Evolutionary conservation across 176 grass and related monocot species (phyloP).

Genomic region (Panicum miliaceum): DNA sequence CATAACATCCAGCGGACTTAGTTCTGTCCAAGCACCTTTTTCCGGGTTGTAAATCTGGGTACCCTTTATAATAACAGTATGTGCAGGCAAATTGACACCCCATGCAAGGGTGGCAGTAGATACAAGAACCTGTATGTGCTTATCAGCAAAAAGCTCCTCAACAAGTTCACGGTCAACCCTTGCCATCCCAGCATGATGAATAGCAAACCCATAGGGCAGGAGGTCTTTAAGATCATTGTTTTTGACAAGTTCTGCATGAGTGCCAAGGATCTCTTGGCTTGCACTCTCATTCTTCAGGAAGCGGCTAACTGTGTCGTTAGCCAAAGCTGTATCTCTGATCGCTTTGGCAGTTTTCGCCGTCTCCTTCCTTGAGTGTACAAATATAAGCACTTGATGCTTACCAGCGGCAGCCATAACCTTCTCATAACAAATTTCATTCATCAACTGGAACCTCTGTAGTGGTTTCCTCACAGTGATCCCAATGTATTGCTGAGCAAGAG

Average conservation of each 20-base stretch:
- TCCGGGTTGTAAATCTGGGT: conserved; percentile 98
- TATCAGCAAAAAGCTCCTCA: conserved; percentile 87
- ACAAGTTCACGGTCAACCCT: conserved; percentile 83
- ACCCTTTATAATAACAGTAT: conserved; percentile 96
- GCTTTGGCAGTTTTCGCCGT: conserved; percentile 90
- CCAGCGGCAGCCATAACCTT: conserved; percentile 91
- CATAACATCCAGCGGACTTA: conserved; percentile 97
- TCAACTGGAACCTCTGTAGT: conserved; percentile 92
- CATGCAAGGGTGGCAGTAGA: conserved; percentile 93
- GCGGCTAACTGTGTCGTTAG: conserved; percentile 77
- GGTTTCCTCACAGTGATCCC: conserved; percentile 95
- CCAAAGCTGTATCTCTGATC: conserved; percentile 82
- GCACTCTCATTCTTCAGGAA: conserved; percentile 92
- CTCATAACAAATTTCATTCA: conserved; percentile 97
- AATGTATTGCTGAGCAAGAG: conserved; percentile 94
- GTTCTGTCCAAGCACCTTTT: conserved; percentile 95
- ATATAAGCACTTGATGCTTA: conserved; percentile 97
- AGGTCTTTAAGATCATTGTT: conserved; percentile 93
- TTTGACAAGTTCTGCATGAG: conserved; percentile 88
- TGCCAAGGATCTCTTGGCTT: conserved; percentile 88
- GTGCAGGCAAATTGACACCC: conserved; percentile 96
- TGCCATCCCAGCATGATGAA: conserved; percentile 95
- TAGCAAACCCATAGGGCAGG: conserved; percentile 93
- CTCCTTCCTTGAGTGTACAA: conserved; percentile 98
- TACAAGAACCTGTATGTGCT: conserved; percentile 92